These are phyloP conservation scores for Epichloe aotearoae DNA, from an alignment of 2,329 filamentous ascomycete species.

Conservation along the genomic window DNA sequence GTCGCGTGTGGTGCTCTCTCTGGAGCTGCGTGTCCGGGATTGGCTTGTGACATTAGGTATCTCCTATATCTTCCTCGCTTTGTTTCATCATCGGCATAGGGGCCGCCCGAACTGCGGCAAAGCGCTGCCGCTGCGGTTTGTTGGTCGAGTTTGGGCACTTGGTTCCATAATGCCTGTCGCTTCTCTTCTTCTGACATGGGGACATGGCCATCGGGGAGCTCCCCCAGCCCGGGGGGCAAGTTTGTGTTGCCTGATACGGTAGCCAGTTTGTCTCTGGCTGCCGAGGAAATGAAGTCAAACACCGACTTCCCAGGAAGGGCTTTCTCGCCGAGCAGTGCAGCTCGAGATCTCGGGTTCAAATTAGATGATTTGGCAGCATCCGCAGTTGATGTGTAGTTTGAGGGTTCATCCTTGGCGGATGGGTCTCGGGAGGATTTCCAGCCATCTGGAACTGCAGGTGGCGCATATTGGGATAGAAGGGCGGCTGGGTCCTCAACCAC, in stretches of 20 bases:
- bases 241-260: slow-evolving; percentile 61
- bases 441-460: slow-evolving; percentile 53
- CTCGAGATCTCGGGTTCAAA: slow-evolving; percentile 63
- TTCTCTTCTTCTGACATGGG: slow-evolving; percentile 48
- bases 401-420: slow-evolving; percentile 1
- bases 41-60: slow-evolving; percentile 66
- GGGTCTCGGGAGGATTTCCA: slow-evolving; percentile 54
- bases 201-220: slow-evolving; percentile 54
- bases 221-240: slow-evolving; percentile 61
- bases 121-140: slow-evolving; percentile 56
- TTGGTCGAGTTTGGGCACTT: slow-evolving; percentile 52
- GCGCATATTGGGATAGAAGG: slow-evolving; percentile 34
- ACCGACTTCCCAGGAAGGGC: slow-evolving; percentile 78
- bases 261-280: slow-evolving; percentile 64
- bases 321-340: slow-evolving; percentile 67
- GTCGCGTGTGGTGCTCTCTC: slow-evolving; percentile 27
- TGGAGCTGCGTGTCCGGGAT: slow-evolving; percentile 34
- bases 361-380: slow-evolving; percentile 67
- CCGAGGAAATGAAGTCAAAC: slow-evolving; percentile 78
- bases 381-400: slow-evolving; percentile 49
- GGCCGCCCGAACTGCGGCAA: slow-evolving; percentile 49
- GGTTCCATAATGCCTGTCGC: slow-evolving; percentile 41
- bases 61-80: slow-evolving; percentile 71
- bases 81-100: slow-evolving; percentile 68
- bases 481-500: slow-evolving; percentile 24